Conservation (phyloP, 2,329 filamentous ascomycete genomes). For the Sarocladiaceae sp. region DNA sequence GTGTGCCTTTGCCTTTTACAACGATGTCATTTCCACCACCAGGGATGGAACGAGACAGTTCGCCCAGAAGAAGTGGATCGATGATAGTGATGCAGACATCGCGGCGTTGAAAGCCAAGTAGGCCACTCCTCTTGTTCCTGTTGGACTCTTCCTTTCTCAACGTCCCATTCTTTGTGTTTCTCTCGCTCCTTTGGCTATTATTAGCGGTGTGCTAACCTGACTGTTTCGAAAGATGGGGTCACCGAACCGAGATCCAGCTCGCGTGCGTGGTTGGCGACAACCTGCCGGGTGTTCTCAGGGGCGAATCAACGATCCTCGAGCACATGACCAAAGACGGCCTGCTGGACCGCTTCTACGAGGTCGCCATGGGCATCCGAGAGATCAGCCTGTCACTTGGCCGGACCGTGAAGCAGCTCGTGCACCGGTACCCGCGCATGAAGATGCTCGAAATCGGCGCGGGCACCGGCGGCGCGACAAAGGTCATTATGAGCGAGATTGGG, state of each 20-base stretch:
- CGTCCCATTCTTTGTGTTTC: no score
- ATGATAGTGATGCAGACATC: neutral
- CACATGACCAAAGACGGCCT: neutral
- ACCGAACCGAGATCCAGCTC: neutral
- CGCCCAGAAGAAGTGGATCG: neutral
- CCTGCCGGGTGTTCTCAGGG: neutral
- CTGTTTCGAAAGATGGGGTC: no score
- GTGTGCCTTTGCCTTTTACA: neutral
- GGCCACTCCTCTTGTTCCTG: no score
- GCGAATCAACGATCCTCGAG: neutral
- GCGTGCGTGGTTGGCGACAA: neutral
- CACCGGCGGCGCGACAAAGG: slow-evolving; percentile 29
- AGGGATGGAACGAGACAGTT: neutral
- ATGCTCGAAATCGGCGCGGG: slow-evolving; percentile 39
- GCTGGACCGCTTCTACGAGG: neutral
- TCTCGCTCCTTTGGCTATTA: no score
- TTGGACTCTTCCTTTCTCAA: no score
- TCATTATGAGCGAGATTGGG: slow-evolving; percentile 12
- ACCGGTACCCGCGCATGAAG: slow-evolving; percentile 40
- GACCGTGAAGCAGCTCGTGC: slow-evolving; percentile 24
- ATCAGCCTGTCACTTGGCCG: neutral
- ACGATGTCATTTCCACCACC: neutral
- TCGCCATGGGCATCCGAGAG: neutral
- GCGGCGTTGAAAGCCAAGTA: neutral
- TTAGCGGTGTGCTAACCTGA: no score